These are phyloP conservation scores for Globisporangium emineosum DNA, from an alignment of 352 stramenopile species.

Conservation along the genomic window DNA sequence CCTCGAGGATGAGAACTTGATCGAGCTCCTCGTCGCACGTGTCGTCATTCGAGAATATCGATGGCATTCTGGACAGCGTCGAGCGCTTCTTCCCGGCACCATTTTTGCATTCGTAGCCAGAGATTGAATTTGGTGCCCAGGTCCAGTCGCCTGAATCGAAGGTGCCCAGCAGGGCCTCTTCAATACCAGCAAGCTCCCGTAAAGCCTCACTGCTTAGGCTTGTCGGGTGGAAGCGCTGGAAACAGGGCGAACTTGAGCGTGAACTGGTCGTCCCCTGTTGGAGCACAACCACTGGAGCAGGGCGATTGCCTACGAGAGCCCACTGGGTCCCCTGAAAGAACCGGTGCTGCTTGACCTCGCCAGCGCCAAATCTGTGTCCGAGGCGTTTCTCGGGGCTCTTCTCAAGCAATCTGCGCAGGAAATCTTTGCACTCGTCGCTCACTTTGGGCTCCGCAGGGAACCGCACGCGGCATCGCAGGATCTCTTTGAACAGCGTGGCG, in stretches of 20 bases:
- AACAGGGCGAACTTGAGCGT: background rate
- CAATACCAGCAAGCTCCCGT: background rate
- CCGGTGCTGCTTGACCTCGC: constrained; percentile 29
- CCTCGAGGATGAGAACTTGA: background rate
- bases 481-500: constrained; percentile 49
- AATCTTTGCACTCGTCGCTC: constrained; percentile 23
- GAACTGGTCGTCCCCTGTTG: background rate
- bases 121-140: background rate
- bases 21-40: constrained; percentile 18
- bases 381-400: constrained; percentile 21
- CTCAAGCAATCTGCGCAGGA: constrained; percentile 26
- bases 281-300: background rate
- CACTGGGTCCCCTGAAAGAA: constrained; percentile 30
- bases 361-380: constrained; percentile 26
- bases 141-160: constrained; percentile 2
- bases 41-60: constrained; percentile 4
- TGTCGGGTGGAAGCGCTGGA: background rate
- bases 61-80: background rate
- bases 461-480: constrained; percentile 34
- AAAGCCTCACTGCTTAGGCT: background rate
- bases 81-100: background rate
- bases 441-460: constrained; percentile 33
- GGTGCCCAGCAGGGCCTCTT: background rate
- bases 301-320: constrained; percentile 18
- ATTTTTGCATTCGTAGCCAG: background rate